Percentiles rank a stretch among this genome's conserved stretches.
Evolutionary conservation across 306 rosid species (phyloP).

Genomic region (Datisca glomerata): DNA sequence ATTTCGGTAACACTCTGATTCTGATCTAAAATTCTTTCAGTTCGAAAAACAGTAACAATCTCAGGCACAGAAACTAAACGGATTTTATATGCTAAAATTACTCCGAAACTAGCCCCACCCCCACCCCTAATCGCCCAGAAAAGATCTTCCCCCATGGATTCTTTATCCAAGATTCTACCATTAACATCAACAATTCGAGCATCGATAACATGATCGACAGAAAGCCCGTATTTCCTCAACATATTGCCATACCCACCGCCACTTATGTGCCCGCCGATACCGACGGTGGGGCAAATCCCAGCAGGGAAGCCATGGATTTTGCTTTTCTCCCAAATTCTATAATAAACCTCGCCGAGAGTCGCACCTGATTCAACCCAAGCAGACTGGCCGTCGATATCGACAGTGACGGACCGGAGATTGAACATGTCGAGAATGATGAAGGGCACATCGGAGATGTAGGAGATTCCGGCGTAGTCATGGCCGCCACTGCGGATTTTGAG

Average conservation of each 20-base stretch:
- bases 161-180: constrained; percentile 32
- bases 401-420: constrained; percentile 28
- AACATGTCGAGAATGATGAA: constrained; percentile 50
- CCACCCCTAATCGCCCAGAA: constrained; percentile 53
- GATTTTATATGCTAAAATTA: constrained; percentile 31
- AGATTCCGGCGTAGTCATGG: constrained; percentile 46
- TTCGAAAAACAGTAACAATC: constrained; percentile 35
- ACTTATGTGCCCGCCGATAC: constrained; percentile 45
- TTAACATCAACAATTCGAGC: constrained; percentile 30
- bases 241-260: constrained; percentile 46
- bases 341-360: constrained; percentile 40
- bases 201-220: constrained; percentile 37
- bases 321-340: constrained; percentile 29
- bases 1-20: constrained; percentile 26
- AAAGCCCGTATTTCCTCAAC: constrained; percentile 42
- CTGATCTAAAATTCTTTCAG: constrained; percentile 23
- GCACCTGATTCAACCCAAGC: constrained; percentile 46
- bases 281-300: constrained; percentile 41
- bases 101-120: constrained; percentile 44
- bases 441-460: constrained; percentile 28
- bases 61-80: constrained; percentile 33
- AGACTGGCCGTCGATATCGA: constrained; percentile 16
- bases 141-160: constrained; percentile 43
- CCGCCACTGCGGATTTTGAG: constrained; percentile 52
- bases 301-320: constrained; percentile 36